phyloP scores from a whole-genome alignment of 2,329 filamentous ascomycete genomes.

The Daldinia sp. region DNA sequence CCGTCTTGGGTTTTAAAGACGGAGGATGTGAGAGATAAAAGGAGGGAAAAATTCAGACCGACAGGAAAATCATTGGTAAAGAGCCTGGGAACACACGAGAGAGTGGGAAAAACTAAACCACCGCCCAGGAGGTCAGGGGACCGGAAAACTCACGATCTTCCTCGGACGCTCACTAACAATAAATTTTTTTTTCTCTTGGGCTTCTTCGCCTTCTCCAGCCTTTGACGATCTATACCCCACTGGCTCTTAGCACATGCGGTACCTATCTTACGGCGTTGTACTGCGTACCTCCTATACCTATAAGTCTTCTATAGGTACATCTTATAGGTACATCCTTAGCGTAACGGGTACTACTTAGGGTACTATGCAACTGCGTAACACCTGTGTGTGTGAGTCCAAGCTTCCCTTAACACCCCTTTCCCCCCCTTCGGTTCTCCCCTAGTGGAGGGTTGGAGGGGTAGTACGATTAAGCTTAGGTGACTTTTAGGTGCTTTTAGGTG shows the following conservation, averaged over 20 bases:
- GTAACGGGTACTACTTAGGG: too few species aligned
- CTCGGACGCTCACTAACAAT: conserved; percentile 34
- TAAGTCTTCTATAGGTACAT: not conserved
- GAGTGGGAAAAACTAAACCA: conserved; percentile 36
- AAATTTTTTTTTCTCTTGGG: conserved; percentile 1
- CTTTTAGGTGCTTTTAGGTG: conserved; percentile 16
- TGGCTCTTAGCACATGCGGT: not conserved
- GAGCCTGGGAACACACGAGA: conserved; percentile 31
- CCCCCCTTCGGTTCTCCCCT: conserved; percentile 10
- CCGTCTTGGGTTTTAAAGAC: conserved; percentile 7
- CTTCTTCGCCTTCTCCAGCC: conserved; percentile 16
- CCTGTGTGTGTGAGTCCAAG: not conserved
- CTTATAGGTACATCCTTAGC: not conserved
- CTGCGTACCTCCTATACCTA: not conserved
- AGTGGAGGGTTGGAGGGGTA: conserved; percentile 25
- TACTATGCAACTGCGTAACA: not conserved
- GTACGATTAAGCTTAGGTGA: conserved; percentile 31
- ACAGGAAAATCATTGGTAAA: conserved; percentile 12
- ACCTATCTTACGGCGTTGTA: not conserved
- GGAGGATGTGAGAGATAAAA: conserved; percentile 10
- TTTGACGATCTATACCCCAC: conserved; percentile 27
- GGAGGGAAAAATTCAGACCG: conserved; percentile 10
- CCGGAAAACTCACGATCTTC: conserved; percentile 41
- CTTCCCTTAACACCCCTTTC: not conserved
- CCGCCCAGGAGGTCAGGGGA: conserved; percentile 37